Base-by-base conservation (phyloP, 768 basidiomycete genomes). In the Leccinum ochraceum region DNA sequence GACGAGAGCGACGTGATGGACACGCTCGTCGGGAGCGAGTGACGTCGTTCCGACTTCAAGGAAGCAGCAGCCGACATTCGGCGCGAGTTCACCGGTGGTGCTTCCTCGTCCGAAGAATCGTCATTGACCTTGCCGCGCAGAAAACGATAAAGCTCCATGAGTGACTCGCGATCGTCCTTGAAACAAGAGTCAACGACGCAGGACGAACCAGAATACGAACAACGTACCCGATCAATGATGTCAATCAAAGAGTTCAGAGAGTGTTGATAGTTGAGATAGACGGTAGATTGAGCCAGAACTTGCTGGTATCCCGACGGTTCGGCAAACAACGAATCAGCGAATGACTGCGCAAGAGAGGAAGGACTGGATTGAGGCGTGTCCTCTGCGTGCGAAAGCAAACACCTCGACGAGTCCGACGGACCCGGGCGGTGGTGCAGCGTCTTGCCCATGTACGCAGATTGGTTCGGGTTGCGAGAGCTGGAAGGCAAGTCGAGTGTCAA, bases 211-310 rank as follows among this genome's bases (percentile, higher is more conserved):
- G 39, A 1, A 7, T 4, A 20, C 48, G 24, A 52, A 49, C n/a
- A 26, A 79, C 87, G 58, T 71, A 93, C 91, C 66, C 88, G 78
- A 69, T 92, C 89, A 37, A 94, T 78, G 61, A 94, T 92, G 68
- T 91, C 89, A 59, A 83, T 78, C 59, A 94, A 76, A n/a, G 92
- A 92, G 62, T 88, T 87, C 63, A 94, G 74, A 28, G 92, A 94
- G 62, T 89, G 85, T 59, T 90, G 86, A 67, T 91, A 92, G 62
- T 92, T 89, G 64, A 83, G 77, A 73, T 92, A 94, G 53, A 88
- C 81, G 24, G 78, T 66, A 2, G 86, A 86, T 57, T 74, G 69
- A 16, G 65, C 67, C 53, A 76, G 53, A 4, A 64, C 36, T 24
- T 66, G 62, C 34, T 64, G 62, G 48, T 60, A 74, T 2, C 62